Base-by-base conservation (phyloP, 495 filamentous ascomycete genomes). In the Durotheca rogersii region DNA sequence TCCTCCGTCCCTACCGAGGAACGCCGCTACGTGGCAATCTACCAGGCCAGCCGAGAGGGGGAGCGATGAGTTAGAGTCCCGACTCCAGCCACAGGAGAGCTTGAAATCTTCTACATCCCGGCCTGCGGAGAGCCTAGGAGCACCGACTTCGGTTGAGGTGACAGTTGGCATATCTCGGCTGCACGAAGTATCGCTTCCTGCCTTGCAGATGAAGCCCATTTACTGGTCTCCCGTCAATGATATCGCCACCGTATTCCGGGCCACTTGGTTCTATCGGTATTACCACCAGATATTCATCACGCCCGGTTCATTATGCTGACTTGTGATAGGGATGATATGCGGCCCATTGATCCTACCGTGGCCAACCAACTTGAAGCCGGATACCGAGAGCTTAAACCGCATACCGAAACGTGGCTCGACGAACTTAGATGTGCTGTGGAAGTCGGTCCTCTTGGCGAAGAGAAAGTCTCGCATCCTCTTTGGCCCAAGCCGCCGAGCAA, bases 191-290 rank as follows among this genome's bases (percentile, higher is more conserved):
- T 67, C 77, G 20, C 61, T 84, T n/a, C 77, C 75, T 10, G 65
- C 69, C 5, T 66, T 85, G 7, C 69, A 88, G 70, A 96, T 98
- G 90, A 86, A 91, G 65, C 93, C 93, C 0, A 96, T 97, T 31
- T 98, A 98, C 60, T 98, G 93, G 93, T 90, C 84, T 25, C 92
- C 93, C n/a, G 78, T 96, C 15, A 88, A 95, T 54, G 93, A 98
- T 61, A 79, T 95, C 11, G 85, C 88, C 6, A 74, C 77, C 7
- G 91, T 96, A 6, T 71, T 87, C 60, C 81, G 93, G 31, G 90
- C 88, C 1, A 97, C 93, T 0, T 98, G 93, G 93, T 97, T 98
- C 62, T 97, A 96, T 67, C 86, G 84, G 62, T 67, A 59, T 42
- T 23, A 48, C 43, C 23, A 19, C n/a, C 25, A 11, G 29, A 16